Evolutionary conservation across 805 yeast species (phyloP).

Genomic region (Metschnikowia baotianmanensis): DNA sequence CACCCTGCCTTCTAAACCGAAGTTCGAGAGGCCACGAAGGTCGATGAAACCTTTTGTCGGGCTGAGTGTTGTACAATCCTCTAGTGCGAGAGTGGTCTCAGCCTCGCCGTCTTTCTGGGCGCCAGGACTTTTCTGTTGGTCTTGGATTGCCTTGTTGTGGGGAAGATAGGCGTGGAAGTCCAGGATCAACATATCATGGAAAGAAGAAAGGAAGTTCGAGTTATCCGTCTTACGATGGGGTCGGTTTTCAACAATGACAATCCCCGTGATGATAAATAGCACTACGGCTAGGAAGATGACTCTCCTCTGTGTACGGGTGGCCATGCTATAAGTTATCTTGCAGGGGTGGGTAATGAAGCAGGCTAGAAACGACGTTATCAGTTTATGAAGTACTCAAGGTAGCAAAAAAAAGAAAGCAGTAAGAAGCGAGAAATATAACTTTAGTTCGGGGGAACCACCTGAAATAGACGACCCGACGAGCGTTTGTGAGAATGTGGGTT

Average conservation of each 20-base stretch:
- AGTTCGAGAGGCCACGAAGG: slow-evolving; percentile 48
- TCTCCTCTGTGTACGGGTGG: slow-evolving; percentile 14
- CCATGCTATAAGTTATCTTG: too few relatives aligned
- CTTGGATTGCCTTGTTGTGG: neutral
- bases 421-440: too few relatives aligned
- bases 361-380: too few relatives aligned
- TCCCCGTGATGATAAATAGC: slow-evolving; percentile 17
- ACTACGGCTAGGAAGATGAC: slow-evolving; percentile 9
- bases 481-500: too few relatives aligned
- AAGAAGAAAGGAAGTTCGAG: slow-evolving; percentile 10
- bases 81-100: slow-evolving; percentile 17
- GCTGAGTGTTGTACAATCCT: slow-evolving; percentile 44
- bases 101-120: neutral
- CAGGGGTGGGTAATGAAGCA: too few relatives aligned
- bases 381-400: too few relatives aligned
- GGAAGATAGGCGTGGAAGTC: slow-evolving; percentile 4
- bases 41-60: slow-evolving; percentile 49
- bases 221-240: slow-evolving; percentile 12
- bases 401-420: too few relatives aligned
- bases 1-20: slow-evolving; percentile 44
- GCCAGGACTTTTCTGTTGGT: neutral
- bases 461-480: too few relatives aligned
- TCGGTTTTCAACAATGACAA: slow-evolving; percentile 17
- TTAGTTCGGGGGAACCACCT: too few relatives aligned
- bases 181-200: slow-evolving; percentile 13